Evolutionary conservation across 2,329 filamentous ascomycete genomes (phyloP).

Genomic region (Penicillium sp.): DNA sequence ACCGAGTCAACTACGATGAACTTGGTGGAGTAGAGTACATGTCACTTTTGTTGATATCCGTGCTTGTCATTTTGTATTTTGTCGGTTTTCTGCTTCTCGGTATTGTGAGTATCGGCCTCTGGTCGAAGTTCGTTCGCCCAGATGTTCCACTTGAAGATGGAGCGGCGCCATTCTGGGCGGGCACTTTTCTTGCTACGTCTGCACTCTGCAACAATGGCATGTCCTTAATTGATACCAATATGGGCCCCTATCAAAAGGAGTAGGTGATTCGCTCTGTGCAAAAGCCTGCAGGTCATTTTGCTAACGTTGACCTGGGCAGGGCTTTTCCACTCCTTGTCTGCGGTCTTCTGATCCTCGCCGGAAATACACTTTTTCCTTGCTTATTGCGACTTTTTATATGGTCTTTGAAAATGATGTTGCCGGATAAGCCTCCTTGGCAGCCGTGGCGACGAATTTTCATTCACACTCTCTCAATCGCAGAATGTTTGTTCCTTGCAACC

Average conservation of each 20-base stretch:
- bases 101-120: slow-evolving; percentile 45
- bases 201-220: slow-evolving; percentile 54
- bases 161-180: slow-evolving; percentile 47
- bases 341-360: slow-evolving; percentile 57
- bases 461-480: slow-evolving; percentile 31
- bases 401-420: slow-evolving; percentile 37
- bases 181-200: slow-evolving; percentile 49
- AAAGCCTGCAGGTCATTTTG: background rate
- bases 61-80: slow-evolving; percentile 43
- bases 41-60: slow-evolving; percentile 32
- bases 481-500: slow-evolving; percentile 12
- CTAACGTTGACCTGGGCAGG: slow-evolving; percentile 15
- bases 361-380: slow-evolving; percentile 62
- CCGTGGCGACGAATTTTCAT: slow-evolving; percentile 29
- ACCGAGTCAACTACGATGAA: slow-evolving; percentile 31
- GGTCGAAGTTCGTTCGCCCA: slow-evolving; percentile 40
- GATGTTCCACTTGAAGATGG: slow-evolving; percentile 43
- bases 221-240: slow-evolving; percentile 50
- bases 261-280: slow-evolving; percentile 7
- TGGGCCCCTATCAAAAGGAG: slow-evolving; percentile 43
- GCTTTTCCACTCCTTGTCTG: slow-evolving; percentile 43
- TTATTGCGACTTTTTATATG: slow-evolving; percentile 59
- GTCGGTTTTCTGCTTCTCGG: slow-evolving; percentile 45
- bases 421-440: slow-evolving; percentile 23
- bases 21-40: slow-evolving; percentile 41